Base-by-base conservation (phyloP, 805 yeast species). In the Wickerhamomyces mucosus region DNA sequence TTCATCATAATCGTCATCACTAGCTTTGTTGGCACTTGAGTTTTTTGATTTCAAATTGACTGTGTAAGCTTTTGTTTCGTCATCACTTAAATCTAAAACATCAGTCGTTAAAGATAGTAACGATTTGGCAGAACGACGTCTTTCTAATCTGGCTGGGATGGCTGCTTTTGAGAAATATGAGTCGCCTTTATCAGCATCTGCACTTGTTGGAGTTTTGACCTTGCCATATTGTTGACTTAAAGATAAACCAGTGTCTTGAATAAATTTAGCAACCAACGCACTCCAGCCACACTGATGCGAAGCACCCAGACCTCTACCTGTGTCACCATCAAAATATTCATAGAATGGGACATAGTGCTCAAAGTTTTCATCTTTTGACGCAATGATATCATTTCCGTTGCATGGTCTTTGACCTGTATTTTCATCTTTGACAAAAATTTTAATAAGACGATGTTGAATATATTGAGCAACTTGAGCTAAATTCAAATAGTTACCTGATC, bases 231-330 rank as follows among this genome's bases (percentile, higher is more conserved):
- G 25, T 18, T 43, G 33, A 35, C 39, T 35, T 50, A 78, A 74
- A 0, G 84, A 69, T 28, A 75, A 68, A 37, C 95, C 95, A 27
- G 82, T 81, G 58, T 88, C 89, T 51, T 82, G 92, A 49, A 88
- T 83, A 72, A 86, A 74, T 58, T 89, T 81, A 26, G 95, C 94
- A 32, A 85, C 92, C 28, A 88, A 66, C 0, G 94, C 88, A 2
- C 96, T 86, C 96, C 96, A 86, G 10, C 96, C 96, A 65, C 86
- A 79, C 60, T 86, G 96, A 61, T 88, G 95, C 32, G 86, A 76
- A 2, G 95, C 85, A 21, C 96, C 96, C 35, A 86, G 59, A 6
- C 96, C 96, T 43, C 95, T 71, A 24, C 96, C 96, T 3, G 92
- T 80, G 52, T 86, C 96, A 43, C 94, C 95, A 48, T 86, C 94